Conservation (phyloP, 495 filamentous ascomycete genomes). For the Lophiotrema nucula region DNA sequence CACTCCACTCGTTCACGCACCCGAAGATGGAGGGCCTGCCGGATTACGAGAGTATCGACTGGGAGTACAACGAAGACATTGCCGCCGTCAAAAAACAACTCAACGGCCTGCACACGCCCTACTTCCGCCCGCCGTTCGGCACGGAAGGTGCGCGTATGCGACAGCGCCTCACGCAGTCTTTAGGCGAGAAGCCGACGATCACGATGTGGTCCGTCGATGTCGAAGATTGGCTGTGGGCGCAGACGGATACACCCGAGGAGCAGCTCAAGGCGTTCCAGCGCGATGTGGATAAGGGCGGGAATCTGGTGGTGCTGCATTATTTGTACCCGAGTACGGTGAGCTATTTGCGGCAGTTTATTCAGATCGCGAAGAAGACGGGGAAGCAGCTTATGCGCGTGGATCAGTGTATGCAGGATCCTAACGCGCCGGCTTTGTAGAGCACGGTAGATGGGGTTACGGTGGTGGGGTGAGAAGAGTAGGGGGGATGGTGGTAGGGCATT, state of each 20-base stretch:
- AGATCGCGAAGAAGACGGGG: conserved; percentile 62
- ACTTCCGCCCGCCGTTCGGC: conserved; percentile 78
- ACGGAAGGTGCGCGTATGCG: conserved; percentile 71
- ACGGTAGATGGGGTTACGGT: no score
- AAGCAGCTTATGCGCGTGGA: conserved; percentile 75
- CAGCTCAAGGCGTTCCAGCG: conserved; percentile 73
- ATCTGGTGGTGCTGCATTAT: conserved; percentile 77
- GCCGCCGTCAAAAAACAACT: conserved; percentile 52
- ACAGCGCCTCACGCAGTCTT: conserved; percentile 53
- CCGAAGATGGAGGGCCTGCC: conserved; percentile 69
- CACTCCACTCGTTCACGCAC: conserved; percentile 72
- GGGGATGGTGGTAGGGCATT: no score
- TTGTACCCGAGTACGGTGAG: conserved; percentile 65
- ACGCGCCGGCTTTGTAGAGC: conserved; percentile 54
- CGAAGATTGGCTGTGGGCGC: conserved; percentile 75
- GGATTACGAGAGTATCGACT: conserved; percentile 61
- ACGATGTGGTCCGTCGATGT: conserved; percentile 76
- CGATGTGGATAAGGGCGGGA: conserved; percentile 64
- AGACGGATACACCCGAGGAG: conserved; percentile 63
- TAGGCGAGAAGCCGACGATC: conserved; percentile 55
- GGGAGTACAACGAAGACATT: conserved; percentile 66
- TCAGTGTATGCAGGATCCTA: conserved; percentile 72
- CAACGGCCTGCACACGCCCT: conserved; percentile 40
- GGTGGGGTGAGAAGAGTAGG: no score
- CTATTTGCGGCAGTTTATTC: conserved; percentile 68